A percentile compares a stretch with the other conserved stretches of the same genome.
Conservation (phyloP, 257 asterid genomes). For the Prunella vulgaris region DNA sequence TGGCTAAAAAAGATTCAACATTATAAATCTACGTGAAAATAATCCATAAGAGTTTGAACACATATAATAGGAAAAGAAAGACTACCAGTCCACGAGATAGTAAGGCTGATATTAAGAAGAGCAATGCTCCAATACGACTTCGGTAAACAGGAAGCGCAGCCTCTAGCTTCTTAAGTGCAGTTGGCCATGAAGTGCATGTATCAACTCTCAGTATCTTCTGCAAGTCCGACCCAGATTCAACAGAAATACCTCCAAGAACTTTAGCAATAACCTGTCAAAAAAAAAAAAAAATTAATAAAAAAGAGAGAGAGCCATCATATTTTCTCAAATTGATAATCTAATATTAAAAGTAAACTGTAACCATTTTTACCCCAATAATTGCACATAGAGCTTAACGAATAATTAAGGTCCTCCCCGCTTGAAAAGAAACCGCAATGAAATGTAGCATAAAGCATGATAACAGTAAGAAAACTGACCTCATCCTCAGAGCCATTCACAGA, state of each 20-base stretch:
- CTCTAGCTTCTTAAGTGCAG: slow-evolving; percentile 59
- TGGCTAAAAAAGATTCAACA: neutral
- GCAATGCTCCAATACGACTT: slow-evolving; percentile 95
- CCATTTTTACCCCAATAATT: neutral
- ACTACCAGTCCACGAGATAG: slow-evolving; percentile 93
- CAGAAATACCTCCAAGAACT: slow-evolving; percentile 62
- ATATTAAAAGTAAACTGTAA: neutral
- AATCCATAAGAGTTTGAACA: neutral
- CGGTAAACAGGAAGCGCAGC: slow-evolving; percentile 72
- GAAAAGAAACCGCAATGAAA: neutral
- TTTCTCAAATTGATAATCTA: slow-evolving; percentile 9
- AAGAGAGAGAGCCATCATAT: neutral
- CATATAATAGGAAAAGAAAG: slow-evolving; percentile 4
- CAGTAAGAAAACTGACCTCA: slow-evolving; percentile 46
- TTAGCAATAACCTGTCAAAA: slow-evolving; percentile 54
- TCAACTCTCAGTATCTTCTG: slow-evolving; percentile 61
- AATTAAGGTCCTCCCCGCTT: neutral
- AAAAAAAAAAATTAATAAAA: slow-evolving; percentile 7
- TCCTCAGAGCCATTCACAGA: slow-evolving; percentile 47
- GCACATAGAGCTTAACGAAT: neutral
- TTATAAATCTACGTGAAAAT: neutral
- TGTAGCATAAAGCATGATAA: neutral
- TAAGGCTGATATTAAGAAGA: slow-evolving; percentile 86
- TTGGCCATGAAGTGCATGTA: slow-evolving; percentile 46
- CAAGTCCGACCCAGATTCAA: slow-evolving; percentile 78